Conservation (phyloP, 768 basidiomycete genomes). For the Phlebiopsis flavidoalba region DNA sequence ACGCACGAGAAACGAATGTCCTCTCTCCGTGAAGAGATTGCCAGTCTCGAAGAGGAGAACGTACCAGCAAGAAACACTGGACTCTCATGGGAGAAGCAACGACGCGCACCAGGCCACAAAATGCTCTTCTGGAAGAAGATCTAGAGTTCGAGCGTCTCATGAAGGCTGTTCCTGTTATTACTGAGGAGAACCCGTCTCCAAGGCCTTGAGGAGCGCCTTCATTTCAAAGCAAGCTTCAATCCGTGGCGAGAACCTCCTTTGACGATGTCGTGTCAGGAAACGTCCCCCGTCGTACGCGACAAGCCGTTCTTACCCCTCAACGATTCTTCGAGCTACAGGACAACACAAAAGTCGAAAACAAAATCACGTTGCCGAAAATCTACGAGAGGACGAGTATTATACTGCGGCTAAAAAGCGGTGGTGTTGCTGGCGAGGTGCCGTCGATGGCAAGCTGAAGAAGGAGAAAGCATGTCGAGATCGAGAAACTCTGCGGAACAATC, state of each 20-base stretch:
- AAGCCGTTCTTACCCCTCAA: slow-evolving; percentile 90
- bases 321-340: slow-evolving; percentile 86
- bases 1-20: slow-evolving; percentile 77
- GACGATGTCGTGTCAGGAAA: slow-evolving; percentile 90
- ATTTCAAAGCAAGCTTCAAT: slow-evolving; percentile 94
- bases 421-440: slow-evolving; percentile 61
- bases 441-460: slow-evolving; percentile 81
- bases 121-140: slow-evolving; percentile 89
- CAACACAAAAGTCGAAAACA: slow-evolving; percentile 74
- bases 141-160: slow-evolving; percentile 90
- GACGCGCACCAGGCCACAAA: slow-evolving; percentile 77
- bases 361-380: slow-evolving; percentile 91
- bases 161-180: slow-evolving; percentile 84
- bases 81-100: slow-evolving; percentile 87
- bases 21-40: slow-evolving; percentile 72
- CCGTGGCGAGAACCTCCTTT: slow-evolving; percentile 69
- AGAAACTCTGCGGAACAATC: slow-evolving; percentile 80
- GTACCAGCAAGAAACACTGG: slow-evolving; percentile 89
- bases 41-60: slow-evolving; percentile 73
- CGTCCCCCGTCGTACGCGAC: slow-evolving; percentile 68
- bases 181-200: slow-evolving; percentile 83
- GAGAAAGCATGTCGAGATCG: slow-evolving; percentile 90
- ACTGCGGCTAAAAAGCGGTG: slow-evolving; percentile 58
- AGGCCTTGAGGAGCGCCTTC: slow-evolving; percentile 76
- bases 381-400: slow-evolving; percentile 97